Evolutionary conservation across 2,329 filamentous ascomycete genomes (phyloP), one percentile per base, ranked within the genome.

Genomic region (Ramularia endophylla): DNA sequence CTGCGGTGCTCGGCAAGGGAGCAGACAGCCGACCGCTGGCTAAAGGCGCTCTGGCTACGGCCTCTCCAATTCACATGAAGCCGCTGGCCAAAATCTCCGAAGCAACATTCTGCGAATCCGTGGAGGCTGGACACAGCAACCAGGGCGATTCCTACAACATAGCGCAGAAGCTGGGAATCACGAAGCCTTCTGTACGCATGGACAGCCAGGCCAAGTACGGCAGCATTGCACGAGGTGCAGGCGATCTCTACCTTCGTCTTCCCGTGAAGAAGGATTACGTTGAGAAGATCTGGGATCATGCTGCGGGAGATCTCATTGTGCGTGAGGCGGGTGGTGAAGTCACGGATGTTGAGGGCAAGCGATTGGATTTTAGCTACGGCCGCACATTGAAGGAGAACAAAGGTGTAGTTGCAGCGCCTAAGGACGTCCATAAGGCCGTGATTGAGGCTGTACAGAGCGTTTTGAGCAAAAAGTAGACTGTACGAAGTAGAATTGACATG

Each of bases 251-350:
- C 68, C 76, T 98, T 43, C 79, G 94, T 40, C 70, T 98, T 44
- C 92, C 92, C 3, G 83, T 87, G 19, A 85, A 79, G 62, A 84
- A 83, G 55, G 82, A 83, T 40, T 98, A 98, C 69, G 81, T 94
- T 64, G 92, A 98, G 75, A 98, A 98, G 78, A 98, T 98, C 54
- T 98, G 92, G 92, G 92, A 98, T 62, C 92, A 98, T 65, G 92
- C 92, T 13, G 92, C 90, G 9, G 92, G 92, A 29, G 89, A 95
- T 58, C 69, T 98, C 44, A 89, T 98, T 53, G 92, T 97, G 29
- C 77, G 89, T 43, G 94, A 98, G 68, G 88, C 92, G 2, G 92
- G 92, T 38, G 94, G 92, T 36, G 73, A 85, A 58, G 90, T 98
- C 40, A 94, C 88, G 1, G 94, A 98, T 66, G 83, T 88, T 29